Evolutionary conservation across 495 filamentous ascomycete genomes (phyloP).

Genomic region (Cladorrhinum samala): DNA sequence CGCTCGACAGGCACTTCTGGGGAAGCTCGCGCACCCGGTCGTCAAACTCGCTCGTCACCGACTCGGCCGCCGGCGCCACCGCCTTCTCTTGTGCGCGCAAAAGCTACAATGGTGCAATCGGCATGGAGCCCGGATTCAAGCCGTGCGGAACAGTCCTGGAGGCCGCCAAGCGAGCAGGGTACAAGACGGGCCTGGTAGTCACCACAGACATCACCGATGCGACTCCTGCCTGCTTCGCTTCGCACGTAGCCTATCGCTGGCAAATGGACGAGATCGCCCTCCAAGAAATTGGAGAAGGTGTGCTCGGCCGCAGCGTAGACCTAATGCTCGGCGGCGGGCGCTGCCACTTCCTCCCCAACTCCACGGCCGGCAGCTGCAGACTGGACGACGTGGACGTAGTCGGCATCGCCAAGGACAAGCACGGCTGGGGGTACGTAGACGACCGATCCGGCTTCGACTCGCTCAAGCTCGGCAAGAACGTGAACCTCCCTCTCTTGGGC

Average conservation of each 20-base stretch:
- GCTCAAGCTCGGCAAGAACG: conserved; percentile 60
- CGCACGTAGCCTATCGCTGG: conserved; percentile 70
- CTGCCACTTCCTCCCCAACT: conserved; percentile 87
- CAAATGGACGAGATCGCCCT: conserved; percentile 89
- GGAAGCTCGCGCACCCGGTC: conserved; percentile 85
- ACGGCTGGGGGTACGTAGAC: conserved; percentile 72
- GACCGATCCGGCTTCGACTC: conserved; percentile 72
- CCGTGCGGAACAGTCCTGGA: conserved; percentile 94
- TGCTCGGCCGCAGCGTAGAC: conserved; percentile 80
- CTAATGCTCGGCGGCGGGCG: conserved; percentile 87
- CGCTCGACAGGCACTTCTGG: conserved; percentile 79
- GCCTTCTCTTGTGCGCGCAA: conserved; percentile 90
- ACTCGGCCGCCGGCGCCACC: conserved; percentile 92
- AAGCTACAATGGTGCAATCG: conserved; percentile 94
- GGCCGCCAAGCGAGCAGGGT: conserved; percentile 85
- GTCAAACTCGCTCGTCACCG: conserved; percentile 74
- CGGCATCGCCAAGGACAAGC: conserved; percentile 58
- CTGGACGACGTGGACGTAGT: conserved; percentile 65
- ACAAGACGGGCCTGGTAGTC: conserved; percentile 89
- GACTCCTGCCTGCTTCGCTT: conserved; percentile 92
- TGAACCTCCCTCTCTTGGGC: conserved; percentile 77
- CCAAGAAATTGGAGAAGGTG: conserved; percentile 77
- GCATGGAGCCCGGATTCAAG: conserved; percentile 72
- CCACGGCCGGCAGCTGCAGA: conserved; percentile 69
- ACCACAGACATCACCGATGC: conserved; percentile 95